A percentile compares a stretch with the other conserved stretches of the same genome.
Conservation (phyloP, 345 rosid genomes). For the Gossypium bickii region DNA sequence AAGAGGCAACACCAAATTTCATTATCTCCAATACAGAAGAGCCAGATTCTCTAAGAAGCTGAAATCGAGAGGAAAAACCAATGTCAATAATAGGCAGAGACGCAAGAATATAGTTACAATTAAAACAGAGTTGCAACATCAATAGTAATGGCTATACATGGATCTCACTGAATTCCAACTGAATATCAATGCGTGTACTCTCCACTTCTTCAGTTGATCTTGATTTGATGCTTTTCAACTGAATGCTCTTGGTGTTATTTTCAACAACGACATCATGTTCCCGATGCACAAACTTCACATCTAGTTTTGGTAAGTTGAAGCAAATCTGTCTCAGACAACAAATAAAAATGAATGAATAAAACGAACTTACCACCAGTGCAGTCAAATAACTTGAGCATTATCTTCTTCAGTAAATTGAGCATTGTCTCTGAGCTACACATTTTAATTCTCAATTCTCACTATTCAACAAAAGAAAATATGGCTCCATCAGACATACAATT, state of each 20-base stretch:
- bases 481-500: background rate
- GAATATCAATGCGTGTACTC: constrained; percentile 84
- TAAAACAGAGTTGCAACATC: constrained; percentile 24
- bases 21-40: constrained; percentile 78
- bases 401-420: background rate
- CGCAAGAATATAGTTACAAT: constrained; percentile 15
- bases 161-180: constrained; percentile 87
- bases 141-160: constrained; percentile 52
- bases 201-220: constrained; percentile 71
- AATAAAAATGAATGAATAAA: background rate
- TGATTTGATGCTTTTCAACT: constrained; percentile 64
- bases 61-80: constrained; percentile 37
- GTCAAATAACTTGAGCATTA: background rate
- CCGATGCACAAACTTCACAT: constrained; percentile 64
- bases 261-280: constrained; percentile 60
- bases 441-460: background rate
- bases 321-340: constrained; percentile 48
- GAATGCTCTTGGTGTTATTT: constrained; percentile 81
- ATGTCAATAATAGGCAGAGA: constrained; percentile 17
- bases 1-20: constrained; percentile 74
- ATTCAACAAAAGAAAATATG: background rate
- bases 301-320: constrained; percentile 75
- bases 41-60: constrained; percentile 79
- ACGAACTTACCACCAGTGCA: background rate
- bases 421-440: background rate